Evolutionary conservation across 495 filamentous ascomycete genomes (phyloP).

Genomic region (Letharia columbiana): DNA sequence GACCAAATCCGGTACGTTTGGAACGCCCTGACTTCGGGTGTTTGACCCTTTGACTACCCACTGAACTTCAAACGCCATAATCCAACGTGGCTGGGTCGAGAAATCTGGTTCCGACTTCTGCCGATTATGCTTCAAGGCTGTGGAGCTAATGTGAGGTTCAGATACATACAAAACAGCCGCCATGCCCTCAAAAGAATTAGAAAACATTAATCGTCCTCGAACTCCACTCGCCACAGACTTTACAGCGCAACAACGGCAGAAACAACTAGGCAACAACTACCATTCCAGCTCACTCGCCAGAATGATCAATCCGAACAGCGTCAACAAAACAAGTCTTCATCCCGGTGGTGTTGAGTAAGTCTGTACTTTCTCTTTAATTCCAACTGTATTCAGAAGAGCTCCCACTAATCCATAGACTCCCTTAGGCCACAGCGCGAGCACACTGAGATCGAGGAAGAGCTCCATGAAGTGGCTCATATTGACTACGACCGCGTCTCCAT

Average conservation of each 20-base stretch:
- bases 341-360: constrained; percentile 87
- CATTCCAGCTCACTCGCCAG: constrained; percentile 50
- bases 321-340: constrained; percentile 85
- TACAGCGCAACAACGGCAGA: constrained; percentile 49
- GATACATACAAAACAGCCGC: constrained; percentile 12
- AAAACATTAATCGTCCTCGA: constrained; percentile 36
- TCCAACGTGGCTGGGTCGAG: constrained; percentile 9
- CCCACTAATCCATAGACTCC: constrained; percentile 24
- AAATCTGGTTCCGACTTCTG: constrained; percentile 17
- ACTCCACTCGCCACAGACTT: constrained; percentile 50
- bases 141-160: constrained; percentile 9
- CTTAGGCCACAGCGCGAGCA: constrained; percentile 71
- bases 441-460: constrained; percentile 94
- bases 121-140: constrained; percentile 12
- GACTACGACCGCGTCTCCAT: constrained; percentile 98
- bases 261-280: constrained; percentile 56
- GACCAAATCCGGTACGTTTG: not conserved
- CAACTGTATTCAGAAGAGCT: constrained; percentile 9
- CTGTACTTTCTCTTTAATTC: not conserved
- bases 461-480: constrained; percentile 97
- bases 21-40: not conserved
- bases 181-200: constrained; percentile 23
- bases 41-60: not conserved
- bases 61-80: constrained; percentile 5
- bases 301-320: constrained; percentile 62